phyloP scores from a whole-genome alignment of 768 basidiomycete species.

The Coprinopsis marcescibilis region DNA sequence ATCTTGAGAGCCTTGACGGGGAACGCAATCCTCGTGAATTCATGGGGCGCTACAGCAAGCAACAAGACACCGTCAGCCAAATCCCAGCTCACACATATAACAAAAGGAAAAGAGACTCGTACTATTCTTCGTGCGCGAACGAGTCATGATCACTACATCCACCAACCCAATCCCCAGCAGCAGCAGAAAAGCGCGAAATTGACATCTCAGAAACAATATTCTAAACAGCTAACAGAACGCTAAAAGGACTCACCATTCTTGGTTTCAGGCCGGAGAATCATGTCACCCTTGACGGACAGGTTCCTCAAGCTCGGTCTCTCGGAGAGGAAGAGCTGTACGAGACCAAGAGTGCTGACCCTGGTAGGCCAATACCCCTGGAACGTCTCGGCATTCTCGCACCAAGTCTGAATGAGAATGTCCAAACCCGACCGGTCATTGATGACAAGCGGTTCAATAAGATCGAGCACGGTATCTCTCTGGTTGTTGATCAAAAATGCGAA shows the following conservation, averaged over 20 bases:
- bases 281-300: slow-evolving; percentile 84
- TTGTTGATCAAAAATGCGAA: slow-evolving; percentile 91
- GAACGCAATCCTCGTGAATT: slow-evolving; percentile 84
- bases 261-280: slow-evolving; percentile 77
- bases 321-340: slow-evolving; percentile 67
- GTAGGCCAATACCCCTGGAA: slow-evolving; percentile 95
- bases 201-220: background rate
- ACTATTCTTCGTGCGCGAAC: slow-evolving; percentile 86
- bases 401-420: slow-evolving; percentile 85
- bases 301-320: slow-evolving; percentile 61
- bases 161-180: slow-evolving; percentile 13
- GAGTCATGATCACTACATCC: slow-evolving; percentile 86
- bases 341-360: slow-evolving; percentile 76
- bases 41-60: slow-evolving; percentile 62
- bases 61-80: slow-evolving; percentile 11
- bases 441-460: slow-evolving; percentile 64
- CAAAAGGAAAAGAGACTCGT: slow-evolving; percentile 23
- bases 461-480: slow-evolving; percentile 74
- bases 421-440: slow-evolving; percentile 61
- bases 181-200: slow-evolving; percentile 6
- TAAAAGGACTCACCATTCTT: slow-evolving; percentile 61
- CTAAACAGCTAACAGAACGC: background rate
- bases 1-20: slow-evolving; percentile 90
- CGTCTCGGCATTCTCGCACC: slow-evolving; percentile 93
- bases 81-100: background rate